Evolutionary conservation across 2,329 filamentous ascomycete species (phyloP).

Genomic region (Sporothrix mexicana): DNA sequence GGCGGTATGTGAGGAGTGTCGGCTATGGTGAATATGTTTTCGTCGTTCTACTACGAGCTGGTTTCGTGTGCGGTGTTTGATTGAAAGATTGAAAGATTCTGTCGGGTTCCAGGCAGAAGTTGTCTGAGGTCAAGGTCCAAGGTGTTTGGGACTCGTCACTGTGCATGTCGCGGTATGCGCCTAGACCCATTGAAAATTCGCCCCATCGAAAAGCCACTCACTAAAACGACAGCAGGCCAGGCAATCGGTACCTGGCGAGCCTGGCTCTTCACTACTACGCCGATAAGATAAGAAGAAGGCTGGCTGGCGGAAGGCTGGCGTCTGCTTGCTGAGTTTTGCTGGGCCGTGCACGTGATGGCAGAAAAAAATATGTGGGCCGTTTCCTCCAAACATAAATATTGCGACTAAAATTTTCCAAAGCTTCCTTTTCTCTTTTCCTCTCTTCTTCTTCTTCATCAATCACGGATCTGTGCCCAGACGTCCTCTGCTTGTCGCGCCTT

Average conservation of each 20-base stretch:
- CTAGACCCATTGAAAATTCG: constrained; percentile 2
- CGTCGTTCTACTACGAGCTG: too few relatives aligned
- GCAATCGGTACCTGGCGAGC: too few relatives aligned
- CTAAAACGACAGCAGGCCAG: neutral
- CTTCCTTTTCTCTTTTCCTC: constrained; percentile 44
- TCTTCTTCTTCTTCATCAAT: constrained; percentile 48
- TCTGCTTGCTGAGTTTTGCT: too few relatives aligned
- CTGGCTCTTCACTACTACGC: too few relatives aligned
- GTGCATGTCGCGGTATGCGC: neutral
- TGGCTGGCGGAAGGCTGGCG: neutral
- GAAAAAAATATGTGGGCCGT: constrained; percentile 23
- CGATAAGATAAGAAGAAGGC: constrained; percentile 18
- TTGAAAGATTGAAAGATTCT: too few relatives aligned
- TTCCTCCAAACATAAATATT: constrained; percentile 26
- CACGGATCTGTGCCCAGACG: constrained; percentile 85
- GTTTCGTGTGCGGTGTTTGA: neutral
- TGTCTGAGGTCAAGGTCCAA: neutral
- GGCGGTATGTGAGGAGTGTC: too few relatives aligned
- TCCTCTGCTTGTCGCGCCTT: constrained; percentile 64
- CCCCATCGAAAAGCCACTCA: constrained; percentile 13
- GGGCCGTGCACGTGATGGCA: constrained; percentile 12
- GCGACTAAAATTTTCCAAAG: constrained; percentile 37
- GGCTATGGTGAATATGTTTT: too few relatives aligned
- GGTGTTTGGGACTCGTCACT: neutral
- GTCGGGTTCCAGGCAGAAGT: neutral